Base-by-base conservation (phyloP, 1,284 basidiomycete genomes). In the Microstroma glucosiphilum region DNA sequence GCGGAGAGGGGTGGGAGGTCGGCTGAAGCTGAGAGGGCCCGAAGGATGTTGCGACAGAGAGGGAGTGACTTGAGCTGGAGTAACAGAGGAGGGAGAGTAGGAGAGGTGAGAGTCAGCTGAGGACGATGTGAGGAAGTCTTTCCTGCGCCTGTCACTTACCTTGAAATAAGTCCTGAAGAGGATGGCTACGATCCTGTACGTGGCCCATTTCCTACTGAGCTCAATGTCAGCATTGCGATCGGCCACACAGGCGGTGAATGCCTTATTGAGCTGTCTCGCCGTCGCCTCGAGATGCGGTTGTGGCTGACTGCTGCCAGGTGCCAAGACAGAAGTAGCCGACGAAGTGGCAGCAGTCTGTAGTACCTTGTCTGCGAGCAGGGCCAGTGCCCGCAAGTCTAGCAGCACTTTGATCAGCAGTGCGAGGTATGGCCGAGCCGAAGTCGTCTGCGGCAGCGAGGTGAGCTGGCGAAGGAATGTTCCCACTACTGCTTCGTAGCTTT, bases 91-190 rank as follows among this genome's bases (percentile, higher is more conserved):
- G 43, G 43, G 43, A 21, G 12, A 48, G 43, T 6, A 19, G 40
- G 49, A 59, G 55, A 57, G 58, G 57, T 62, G 41, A 56, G 48
- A 51, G 41, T 59, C 58, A 25, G 21, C 23, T 11, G 43, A 15
- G 26, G n/a, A 56, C 56, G 60, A 37, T 42, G 26, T 51, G 21
- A 48, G 13, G 43, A 48, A 21, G 43, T 48, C 43, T 3, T 6
- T 3, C 6, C 42, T 82, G 15, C 17, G 6, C 12, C 43, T 21
- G 6, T 12, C 43, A 4, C 86, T 72, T 80, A 88, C 92, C 74
- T 88, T 87, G 83, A 97, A 96, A 81, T 98, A 98, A 57, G 88
- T 90, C 79, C 96, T 96, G 80, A 98, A 83, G 43, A 92, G 87
- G 64, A 96, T 82, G 7, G 89, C 89, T 0, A 93, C 92, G n/a